Conservation (phyloP, 1,139 yeast genomes). For the Debaryomyces subglobosus region DNA sequence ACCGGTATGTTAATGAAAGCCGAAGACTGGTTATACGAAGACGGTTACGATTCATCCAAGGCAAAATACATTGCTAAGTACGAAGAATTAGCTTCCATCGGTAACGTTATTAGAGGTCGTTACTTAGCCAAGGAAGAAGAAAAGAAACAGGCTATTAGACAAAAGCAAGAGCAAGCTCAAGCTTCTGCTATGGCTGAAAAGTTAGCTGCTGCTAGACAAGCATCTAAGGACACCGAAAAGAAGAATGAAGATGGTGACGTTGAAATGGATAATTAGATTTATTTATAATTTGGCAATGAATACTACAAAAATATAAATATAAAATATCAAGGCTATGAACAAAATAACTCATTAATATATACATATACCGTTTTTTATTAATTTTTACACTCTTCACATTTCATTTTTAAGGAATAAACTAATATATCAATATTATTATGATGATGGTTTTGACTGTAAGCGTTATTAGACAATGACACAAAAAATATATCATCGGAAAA, state of each 20-base stretch:
- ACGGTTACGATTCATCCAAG: conserved; percentile 94
- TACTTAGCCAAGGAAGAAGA: conserved; percentile 94
- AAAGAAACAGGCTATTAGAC: conserved; percentile 84
- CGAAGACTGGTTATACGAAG: conserved; percentile 98
- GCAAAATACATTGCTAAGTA: conserved; percentile 97
- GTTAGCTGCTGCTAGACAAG: conserved; percentile 78
- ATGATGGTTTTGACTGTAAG: background rate
- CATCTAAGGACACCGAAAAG: conserved; percentile 34
- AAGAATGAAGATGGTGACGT: conserved; percentile 37
- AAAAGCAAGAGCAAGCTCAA: conserved; percentile 86
- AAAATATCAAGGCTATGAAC: background rate
- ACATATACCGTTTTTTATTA: background rate
- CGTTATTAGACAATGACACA: background rate
- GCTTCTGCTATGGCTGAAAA: conserved; percentile 90
- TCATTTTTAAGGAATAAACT: background rate
- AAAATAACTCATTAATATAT: background rate
- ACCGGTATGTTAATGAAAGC: conserved; percentile 75
- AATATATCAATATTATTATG: background rate
- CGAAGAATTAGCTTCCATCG: conserved; percentile 94
- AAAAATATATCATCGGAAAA: background rate
- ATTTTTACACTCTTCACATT: background rate
- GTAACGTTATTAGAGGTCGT: conserved; percentile 95
- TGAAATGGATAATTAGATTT: conserved; percentile 33
- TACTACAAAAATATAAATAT: conserved; percentile 1
- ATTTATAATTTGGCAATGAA: conserved; percentile 5